Percentiles rank a stretch among this genome's conserved stretches.
These are phyloP conservation scores for Parastagonospora avenae DNA, from an alignment of 2,329 filamentous ascomycete genomes.

Conservation along the genomic window DNA sequence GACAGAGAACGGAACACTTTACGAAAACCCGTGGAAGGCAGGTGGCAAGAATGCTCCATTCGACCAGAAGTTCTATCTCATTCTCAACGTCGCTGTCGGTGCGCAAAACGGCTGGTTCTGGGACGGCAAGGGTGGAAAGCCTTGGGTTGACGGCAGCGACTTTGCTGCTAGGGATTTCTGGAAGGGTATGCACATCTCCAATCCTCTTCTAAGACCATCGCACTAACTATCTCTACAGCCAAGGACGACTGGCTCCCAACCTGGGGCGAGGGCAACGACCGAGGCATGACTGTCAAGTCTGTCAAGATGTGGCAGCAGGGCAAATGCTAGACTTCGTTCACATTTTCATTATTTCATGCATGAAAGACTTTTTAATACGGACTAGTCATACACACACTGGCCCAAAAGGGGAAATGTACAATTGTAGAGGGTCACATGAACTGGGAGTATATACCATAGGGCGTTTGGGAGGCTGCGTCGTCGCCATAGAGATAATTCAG, in stretches of 20 bases:
- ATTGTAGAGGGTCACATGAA: too few species aligned
- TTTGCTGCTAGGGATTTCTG: constrained; percentile 30
- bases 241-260: constrained; percentile 66
- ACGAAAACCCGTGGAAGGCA: constrained; percentile 66
- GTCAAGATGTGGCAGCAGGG: constrained; percentile 61
- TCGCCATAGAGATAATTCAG: too few species aligned
- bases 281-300: constrained; percentile 66
- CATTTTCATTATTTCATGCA: too few species aligned
- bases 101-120: constrained; percentile 80
- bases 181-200: constrained; percentile 19
- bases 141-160: constrained; percentile 60
- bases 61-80: constrained; percentile 75
- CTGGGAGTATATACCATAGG: too few species aligned
- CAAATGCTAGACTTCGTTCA: constrained; percentile 10
- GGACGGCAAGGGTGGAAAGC: constrained; percentile 68
- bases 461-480: too few species aligned
- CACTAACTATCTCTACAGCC: constrained; percentile 69
- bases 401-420: too few species aligned
- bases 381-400: too few species aligned
- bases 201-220: background rate
- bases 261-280: constrained; percentile 66
- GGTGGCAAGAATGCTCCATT: constrained; percentile 73
- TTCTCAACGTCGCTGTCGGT: constrained; percentile 76
- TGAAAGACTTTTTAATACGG: too few species aligned
- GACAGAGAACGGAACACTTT: constrained; percentile 66